A percentile compares a stretch with the other conserved stretches of the same genome.
These are phyloP conservation scores for Chytriomyces sp. DNA, from an alignment of 192 early-diverging fungal genomes.

Conservation along the genomic window DNA sequence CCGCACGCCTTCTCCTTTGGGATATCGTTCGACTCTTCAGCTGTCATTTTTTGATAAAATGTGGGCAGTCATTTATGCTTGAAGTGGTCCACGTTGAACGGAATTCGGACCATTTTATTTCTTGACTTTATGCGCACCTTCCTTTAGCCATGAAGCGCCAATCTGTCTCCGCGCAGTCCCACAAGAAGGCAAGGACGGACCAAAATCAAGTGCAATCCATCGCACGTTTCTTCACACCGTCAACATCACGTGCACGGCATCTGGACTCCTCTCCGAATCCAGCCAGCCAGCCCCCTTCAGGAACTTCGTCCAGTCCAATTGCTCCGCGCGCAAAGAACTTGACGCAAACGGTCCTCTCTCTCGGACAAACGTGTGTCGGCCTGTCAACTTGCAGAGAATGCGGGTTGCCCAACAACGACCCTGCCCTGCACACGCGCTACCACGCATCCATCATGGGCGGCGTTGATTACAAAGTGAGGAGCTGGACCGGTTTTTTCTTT, in stretches of 20 bases:
- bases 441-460: constrained; percentile 38
- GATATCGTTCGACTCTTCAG: too few relatives aligned
- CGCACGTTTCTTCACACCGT: background rate
- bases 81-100: too few relatives aligned
- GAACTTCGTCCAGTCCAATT: background rate
- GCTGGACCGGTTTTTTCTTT: background rate
- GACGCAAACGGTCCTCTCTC: constrained; percentile 22
- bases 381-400: constrained; percentile 29
- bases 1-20: constrained; percentile 20
- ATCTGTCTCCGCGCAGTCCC: background rate
- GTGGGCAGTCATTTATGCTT: too few relatives aligned
- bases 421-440: constrained; percentile 16
- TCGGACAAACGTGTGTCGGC: constrained; percentile 33
- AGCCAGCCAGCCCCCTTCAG: background rate
- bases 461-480: constrained; percentile 36
- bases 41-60: too few relatives aligned
- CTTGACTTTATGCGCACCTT: too few relatives aligned
- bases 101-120: too few relatives aligned
- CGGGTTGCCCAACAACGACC: constrained; percentile 40
- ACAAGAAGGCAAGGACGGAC: background rate
- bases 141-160: background rate
- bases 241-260: too few relatives aligned
- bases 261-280: background rate
- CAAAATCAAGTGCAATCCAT: background rate
- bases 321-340: background rate